Evolutionary conservation across 192 early-diverging fungal genomes (phyloP).

Genomic region (Coemansia sp.): DNA sequence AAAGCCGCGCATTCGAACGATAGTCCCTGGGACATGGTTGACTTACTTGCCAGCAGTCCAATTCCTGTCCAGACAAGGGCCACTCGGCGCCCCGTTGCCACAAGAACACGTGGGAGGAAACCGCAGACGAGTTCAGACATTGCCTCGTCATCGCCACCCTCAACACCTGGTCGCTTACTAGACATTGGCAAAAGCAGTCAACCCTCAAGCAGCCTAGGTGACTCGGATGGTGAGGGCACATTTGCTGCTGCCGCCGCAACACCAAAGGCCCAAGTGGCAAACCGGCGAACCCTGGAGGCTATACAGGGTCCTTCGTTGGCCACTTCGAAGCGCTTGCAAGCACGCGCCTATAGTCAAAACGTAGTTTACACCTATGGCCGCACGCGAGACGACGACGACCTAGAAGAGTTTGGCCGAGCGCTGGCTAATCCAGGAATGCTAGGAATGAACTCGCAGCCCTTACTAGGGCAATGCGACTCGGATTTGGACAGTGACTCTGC

Average conservation of each 20-base stretch:
- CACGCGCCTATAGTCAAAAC: constrained; percentile 32
- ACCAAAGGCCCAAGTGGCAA: constrained; percentile 23
- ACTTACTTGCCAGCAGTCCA: constrained; percentile 21
- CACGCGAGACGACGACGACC: constrained; percentile 23
- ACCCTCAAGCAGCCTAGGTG: constrained; percentile 15
- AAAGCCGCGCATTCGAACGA: background rate
- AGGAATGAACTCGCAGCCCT: constrained; percentile 3
- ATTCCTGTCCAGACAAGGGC: constrained; percentile 5
- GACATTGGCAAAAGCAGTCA: constrained; percentile 22
- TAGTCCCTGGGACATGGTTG: constrained; percentile 28
- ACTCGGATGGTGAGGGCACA: constrained; percentile 17
- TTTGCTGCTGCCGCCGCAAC: constrained; percentile 8
- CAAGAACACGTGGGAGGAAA: background rate
- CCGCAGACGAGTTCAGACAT: constrained; percentile 8
- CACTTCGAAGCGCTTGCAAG: constrained; percentile 44
- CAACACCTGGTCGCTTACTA: constrained; percentile 24
- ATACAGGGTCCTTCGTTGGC: constrained; percentile 38
- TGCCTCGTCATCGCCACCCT: constrained; percentile 47
- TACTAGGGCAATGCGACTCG: constrained; percentile 10
- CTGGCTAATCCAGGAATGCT: constrained; percentile 12
- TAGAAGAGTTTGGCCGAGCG: constrained; percentile 17
- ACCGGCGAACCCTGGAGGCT: constrained; percentile 4
- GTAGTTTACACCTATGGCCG: constrained; percentile 52
- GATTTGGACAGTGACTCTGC: background rate
- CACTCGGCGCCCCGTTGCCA: background rate